Evolutionary conservation across 108 stramenopile species (phyloP).

Genomic region (Aurantiochytrium sp.): DNA sequence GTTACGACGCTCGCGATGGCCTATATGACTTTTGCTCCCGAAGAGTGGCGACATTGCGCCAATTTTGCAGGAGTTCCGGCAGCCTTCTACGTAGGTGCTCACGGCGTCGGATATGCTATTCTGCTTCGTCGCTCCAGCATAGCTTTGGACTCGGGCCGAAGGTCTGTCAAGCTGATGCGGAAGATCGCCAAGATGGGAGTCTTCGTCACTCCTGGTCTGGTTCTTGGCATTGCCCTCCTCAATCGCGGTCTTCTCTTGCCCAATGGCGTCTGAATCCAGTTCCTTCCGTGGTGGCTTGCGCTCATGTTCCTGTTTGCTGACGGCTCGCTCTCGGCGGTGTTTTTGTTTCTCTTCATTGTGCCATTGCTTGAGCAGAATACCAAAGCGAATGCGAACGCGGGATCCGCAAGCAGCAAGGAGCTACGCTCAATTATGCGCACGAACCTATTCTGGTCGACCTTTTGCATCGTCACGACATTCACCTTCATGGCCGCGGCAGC

Average conservation of each 20-base stretch:
- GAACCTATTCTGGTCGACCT: not conserved
- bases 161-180: not conserved
- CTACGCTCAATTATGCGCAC: not conserved
- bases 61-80: not conserved
- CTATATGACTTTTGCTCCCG: not conserved
- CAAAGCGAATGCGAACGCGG: not conserved
- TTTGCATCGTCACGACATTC: not conserved
- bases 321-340: not conserved
- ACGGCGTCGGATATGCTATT: not conserved
- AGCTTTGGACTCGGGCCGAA: not conserved
- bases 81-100: not conserved
- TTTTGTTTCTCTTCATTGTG: not conserved
- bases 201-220: not conserved
- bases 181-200: not conserved
- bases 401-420: not conserved
- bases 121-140: not conserved
- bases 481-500: not conserved
- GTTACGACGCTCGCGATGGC: not conserved
- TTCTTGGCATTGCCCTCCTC: not conserved
- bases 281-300: not conserved
- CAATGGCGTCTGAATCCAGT: not conserved
- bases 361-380: not conserved
- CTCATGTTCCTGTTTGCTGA: not conserved
- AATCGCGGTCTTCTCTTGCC: not conserved
- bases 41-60: not conserved